Conservation (phyloP, 345 rosid genomes). For the Microcos paniculata region DNA sequence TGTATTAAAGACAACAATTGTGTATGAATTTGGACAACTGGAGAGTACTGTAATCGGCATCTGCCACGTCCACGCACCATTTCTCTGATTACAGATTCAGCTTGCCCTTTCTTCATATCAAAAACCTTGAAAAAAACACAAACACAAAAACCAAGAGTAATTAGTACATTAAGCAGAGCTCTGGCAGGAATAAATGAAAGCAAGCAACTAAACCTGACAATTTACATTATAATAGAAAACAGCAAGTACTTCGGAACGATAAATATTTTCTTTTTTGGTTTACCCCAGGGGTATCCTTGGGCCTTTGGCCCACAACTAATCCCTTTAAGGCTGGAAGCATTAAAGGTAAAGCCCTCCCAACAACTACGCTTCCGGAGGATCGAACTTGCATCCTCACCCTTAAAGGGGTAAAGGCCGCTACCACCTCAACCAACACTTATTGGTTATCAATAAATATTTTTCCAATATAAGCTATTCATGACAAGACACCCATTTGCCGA, state of each 20-base stretch:
- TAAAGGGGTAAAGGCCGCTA: too few species aligned
- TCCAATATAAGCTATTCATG: neutral
- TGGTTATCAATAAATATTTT: too few species aligned
- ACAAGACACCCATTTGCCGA: neutral
- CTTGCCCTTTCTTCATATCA: slow-evolving; percentile 67
- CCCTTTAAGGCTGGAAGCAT: too few species aligned
- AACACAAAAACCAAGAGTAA: neutral
- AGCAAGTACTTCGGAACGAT: neutral
- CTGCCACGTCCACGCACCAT: slow-evolving; percentile 46
- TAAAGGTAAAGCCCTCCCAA: too few species aligned
- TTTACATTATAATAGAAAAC: neutral
- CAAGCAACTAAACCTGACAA: neutral
- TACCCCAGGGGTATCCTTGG: too few species aligned
- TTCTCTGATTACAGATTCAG: slow-evolving; percentile 66
- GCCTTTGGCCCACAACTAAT: too few species aligned
- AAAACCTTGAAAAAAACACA: slow-evolving; percentile 47
- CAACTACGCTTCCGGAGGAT: too few species aligned
- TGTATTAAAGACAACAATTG: slow-evolving; percentile 54
- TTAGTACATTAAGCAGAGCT: neutral
- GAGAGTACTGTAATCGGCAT: slow-evolving; percentile 49
- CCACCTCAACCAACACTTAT: too few species aligned
- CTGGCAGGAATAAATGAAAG: neutral
- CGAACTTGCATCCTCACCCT: too few species aligned
- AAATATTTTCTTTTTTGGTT: too few species aligned
- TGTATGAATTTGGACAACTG: slow-evolving; percentile 51